Percentiles rank a stretch among this genome's conserved stretches.
These are phyloP conservation scores for Teunomyces stri DNA, from an alignment of 805 yeast species.

Conservation along the genomic window DNA sequence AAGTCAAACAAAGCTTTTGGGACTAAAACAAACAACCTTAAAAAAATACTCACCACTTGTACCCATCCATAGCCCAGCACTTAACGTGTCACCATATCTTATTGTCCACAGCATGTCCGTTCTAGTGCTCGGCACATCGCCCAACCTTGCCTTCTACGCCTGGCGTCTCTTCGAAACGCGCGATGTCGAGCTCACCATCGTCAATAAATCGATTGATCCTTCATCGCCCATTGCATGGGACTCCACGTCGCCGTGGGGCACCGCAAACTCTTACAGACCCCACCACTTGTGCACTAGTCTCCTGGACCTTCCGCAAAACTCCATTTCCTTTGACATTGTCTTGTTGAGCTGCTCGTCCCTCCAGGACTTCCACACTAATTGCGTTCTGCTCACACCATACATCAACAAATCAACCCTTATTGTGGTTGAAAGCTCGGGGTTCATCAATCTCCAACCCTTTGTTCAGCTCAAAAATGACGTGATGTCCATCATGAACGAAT, in stretches of 20 bases:
- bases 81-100: not conserved
- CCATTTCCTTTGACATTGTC: slow-evolving; percentile 31
- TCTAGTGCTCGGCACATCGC: slow-evolving; percentile 44
- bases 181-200: slow-evolving; percentile 34
- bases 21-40: not conserved
- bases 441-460: slow-evolving; percentile 70
- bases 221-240: slow-evolving; percentile 15
- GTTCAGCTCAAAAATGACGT: slow-evolving; percentile 44
- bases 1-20: not conserved
- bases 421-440: slow-evolving; percentile 68
- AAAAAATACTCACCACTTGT: not conserved
- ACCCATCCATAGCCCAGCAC: not conserved
- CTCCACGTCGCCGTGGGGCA: slow-evolving; percentile 12
- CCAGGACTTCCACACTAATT: slow-evolving; percentile 36
- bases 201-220: slow-evolving; percentile 27
- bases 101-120: not conserved
- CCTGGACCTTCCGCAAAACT: slow-evolving; percentile 10
- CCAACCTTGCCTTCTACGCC: slow-evolving; percentile 57
- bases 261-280: slow-evolving; percentile 14
- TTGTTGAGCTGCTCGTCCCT: slow-evolving; percentile 34
- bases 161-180: slow-evolving; percentile 54
- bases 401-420: slow-evolving; percentile 45
- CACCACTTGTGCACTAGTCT: slow-evolving; percentile 11
- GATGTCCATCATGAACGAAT: slow-evolving; percentile 60
- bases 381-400: slow-evolving; percentile 23